Percentiles rank a stretch among this genome's conserved stretches.
Conservation (phyloP, 805 yeast species). For the Zygotorulaspora chibaensis region DNA sequence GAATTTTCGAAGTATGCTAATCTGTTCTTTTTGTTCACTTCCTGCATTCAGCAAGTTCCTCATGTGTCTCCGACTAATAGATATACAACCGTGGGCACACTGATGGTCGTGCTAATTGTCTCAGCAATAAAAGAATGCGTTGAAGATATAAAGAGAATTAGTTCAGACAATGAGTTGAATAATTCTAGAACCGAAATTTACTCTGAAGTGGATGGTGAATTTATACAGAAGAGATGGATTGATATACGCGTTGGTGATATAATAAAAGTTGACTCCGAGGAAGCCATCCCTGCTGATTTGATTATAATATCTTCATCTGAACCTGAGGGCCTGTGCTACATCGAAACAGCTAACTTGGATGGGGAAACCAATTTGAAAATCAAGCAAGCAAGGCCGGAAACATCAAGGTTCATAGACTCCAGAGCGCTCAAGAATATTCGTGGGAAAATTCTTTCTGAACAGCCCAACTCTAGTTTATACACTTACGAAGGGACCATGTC, state of each 20-base stretch:
- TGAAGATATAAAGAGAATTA: constrained; percentile 85
- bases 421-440: constrained; percentile 47
- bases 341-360: constrained; percentile 95
- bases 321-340: constrained; percentile 96
- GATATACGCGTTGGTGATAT: constrained; percentile 89
- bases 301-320: constrained; percentile 85
- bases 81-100: constrained; percentile 91
- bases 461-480: constrained; percentile 88
- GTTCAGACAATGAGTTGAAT: constrained; percentile 86
- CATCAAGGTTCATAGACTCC: constrained; percentile 67
- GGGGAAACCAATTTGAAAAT: constrained; percentile 97
- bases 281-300: constrained; percentile 91
- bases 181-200: constrained; percentile 69
- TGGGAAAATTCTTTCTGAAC: constrained; percentile 75
- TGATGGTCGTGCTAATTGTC: constrained; percentile 76
- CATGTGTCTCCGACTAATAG: constrained; percentile 93
- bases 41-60: constrained; percentile 95
- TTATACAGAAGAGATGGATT: constrained; percentile 72
- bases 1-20: constrained; percentile 97
- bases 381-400: constrained; percentile 81
- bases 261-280: constrained; percentile 77
- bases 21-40: constrained; percentile 86
- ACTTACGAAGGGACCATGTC: constrained; percentile 85
- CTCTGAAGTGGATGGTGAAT: constrained; percentile 54
- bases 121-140: constrained; percentile 88